Evolutionary conservation across 2,329 filamentous ascomycete species (phyloP).

Genomic region (Myriosclerotinia scirpicola): DNA sequence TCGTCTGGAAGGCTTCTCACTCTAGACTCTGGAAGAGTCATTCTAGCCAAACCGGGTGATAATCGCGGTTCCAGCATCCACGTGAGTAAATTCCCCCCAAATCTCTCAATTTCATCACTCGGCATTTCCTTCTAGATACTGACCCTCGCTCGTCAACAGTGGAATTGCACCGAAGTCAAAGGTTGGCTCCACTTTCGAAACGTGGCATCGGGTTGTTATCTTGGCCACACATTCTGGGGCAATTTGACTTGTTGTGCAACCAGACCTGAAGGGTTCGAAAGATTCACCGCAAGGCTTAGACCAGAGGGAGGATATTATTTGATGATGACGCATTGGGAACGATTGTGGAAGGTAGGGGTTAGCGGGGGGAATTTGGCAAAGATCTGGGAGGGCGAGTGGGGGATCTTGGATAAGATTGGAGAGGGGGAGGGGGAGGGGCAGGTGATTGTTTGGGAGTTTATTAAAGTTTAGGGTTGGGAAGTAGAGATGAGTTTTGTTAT

Average conservation of each 20-base stretch:
- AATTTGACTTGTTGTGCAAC: neutral
- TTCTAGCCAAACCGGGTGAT: conserved; percentile 3
- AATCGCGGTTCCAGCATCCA: neutral
- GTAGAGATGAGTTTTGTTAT: no score
- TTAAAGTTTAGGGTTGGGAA: neutral
- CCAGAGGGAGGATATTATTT: conserved; percentile 5
- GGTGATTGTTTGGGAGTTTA: conserved; percentile 17
- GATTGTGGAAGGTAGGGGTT: conserved; percentile 2
- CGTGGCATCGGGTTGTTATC: conserved; percentile 2
- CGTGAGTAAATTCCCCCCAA: neutral
- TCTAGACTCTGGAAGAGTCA: neutral
- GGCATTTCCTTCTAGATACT: neutral
- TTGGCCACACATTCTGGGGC: neutral
- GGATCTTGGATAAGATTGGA: neutral
- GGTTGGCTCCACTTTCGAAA: conserved; percentile 21
- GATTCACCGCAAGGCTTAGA: neutral
- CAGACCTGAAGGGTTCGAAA: neutral
- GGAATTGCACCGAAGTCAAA: conserved; percentile 4
- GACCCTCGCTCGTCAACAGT: neutral
- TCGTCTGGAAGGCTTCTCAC: conserved; percentile 13
- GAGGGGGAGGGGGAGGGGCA: neutral
- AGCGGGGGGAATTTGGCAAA: neutral
- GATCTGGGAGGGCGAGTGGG: neutral
- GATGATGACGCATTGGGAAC: neutral
- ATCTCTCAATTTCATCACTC: neutral